Percentiles rank a stretch among this genome's conserved stretches.
phyloP scores from a whole-genome alignment of 1,284 basidiomycete genomes.

The Tetrapyrgos nigripes region DNA sequence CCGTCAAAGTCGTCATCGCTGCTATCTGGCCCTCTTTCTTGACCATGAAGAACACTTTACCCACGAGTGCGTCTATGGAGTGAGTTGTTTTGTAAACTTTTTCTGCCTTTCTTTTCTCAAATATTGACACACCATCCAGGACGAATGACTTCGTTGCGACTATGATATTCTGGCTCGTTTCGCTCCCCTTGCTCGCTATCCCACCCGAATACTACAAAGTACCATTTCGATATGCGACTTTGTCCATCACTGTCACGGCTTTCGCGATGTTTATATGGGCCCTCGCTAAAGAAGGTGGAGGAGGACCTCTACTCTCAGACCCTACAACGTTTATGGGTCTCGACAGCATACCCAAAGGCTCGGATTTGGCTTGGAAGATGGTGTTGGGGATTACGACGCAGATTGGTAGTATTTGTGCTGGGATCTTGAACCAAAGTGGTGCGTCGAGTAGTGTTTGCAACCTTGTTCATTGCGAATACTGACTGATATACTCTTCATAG shows the following conservation, averaged over 20 bases:
- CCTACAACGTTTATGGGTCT: background rate
- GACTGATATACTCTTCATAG: background rate
- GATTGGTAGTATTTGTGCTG: conserved; percentile 1
- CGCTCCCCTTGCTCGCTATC: background rate
- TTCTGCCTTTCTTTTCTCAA: too few relatives aligned
- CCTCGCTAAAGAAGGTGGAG: background rate
- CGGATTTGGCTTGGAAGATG: background rate
- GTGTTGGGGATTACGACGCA: background rate
- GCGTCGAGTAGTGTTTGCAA: background rate
- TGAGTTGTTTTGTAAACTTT: too few relatives aligned
- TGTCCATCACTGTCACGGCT: background rate
- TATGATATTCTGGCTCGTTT: background rate
- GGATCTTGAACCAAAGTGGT: conserved; percentile 3
- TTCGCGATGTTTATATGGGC: conserved; percentile 4
- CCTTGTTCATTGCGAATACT: background rate
- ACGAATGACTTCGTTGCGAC: background rate
- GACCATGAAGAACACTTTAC: background rate
- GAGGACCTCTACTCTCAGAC: background rate
- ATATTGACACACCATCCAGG: too few relatives aligned
- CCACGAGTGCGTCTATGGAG: background rate
- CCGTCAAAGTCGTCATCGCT: background rate
- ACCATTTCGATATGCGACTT: background rate
- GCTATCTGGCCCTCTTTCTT: conserved; percentile 3
- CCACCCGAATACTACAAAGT: conserved; percentile 3
- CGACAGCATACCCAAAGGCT: background rate